A percentile compares a stretch with the other conserved stretches of the same genome.
Conservation (phyloP, 1,284 basidiomycete species). For the Fereydounia khargensis region DNA sequence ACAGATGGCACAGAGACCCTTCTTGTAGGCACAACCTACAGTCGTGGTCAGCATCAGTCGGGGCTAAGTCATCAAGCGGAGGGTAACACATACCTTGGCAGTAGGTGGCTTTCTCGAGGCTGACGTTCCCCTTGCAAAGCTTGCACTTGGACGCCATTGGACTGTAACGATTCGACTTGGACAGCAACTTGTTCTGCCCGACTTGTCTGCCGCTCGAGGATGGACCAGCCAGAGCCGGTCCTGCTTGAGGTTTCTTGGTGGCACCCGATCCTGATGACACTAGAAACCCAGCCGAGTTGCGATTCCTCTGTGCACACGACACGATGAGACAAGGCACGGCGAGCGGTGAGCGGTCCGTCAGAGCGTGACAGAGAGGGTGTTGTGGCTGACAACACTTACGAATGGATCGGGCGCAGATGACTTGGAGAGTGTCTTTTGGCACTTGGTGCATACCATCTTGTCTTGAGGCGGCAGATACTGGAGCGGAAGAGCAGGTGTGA, state of each 20-base stretch:
- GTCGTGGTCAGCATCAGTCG: too few species aligned
- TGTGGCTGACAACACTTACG: slow-evolving; percentile 5
- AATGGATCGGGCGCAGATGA: slow-evolving; percentile 20
- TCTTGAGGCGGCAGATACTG: too few species aligned
- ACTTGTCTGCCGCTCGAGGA: slow-evolving; percentile 7
- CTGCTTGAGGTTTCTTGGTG: not conserved
- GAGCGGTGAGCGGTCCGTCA: not conserved
- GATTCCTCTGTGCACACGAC: slow-evolving; percentile 10
- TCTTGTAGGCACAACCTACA: slow-evolving; percentile 39
- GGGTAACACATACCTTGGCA: slow-evolving; percentile 38
- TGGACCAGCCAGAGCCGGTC: not conserved
- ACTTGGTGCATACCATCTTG: slow-evolving; percentile 30
- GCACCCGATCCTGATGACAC: slow-evolving; percentile 6
- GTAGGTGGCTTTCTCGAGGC: slow-evolving; percentile 27
- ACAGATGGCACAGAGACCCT: slow-evolving; percentile 39
- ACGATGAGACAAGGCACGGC: not conserved
- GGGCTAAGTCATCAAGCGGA: too few species aligned
- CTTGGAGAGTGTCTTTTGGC: slow-evolving; percentile 19
- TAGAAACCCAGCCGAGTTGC: slow-evolving; percentile 11
- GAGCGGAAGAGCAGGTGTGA: too few species aligned
- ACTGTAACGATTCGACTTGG: slow-evolving; percentile 15
- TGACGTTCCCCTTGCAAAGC: slow-evolving; percentile 27
- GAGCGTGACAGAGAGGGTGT: too few species aligned
- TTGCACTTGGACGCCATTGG: slow-evolving; percentile 33
- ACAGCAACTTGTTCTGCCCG: slow-evolving; percentile 33